phyloP scores from a whole-genome alignment of 352 stramenopile species.

The Globisporangium echinulatum region DNA sequence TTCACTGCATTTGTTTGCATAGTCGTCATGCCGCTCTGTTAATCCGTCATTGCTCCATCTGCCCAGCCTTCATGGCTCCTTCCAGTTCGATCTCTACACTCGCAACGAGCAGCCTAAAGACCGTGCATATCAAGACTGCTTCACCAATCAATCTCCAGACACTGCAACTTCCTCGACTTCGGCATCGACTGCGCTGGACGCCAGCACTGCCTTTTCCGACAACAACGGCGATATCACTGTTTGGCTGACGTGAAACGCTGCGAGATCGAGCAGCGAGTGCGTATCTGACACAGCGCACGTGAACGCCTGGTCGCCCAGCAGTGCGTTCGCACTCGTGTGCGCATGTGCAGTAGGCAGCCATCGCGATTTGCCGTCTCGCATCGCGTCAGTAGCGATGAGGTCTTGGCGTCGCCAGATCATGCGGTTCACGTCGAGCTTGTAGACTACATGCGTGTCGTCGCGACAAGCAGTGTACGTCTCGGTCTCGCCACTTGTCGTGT shows the following conservation, averaged over 20 bases:
- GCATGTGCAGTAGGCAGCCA: conserved; percentile 19
- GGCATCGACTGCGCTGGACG: too few relatives aligned
- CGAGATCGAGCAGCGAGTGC: conserved; percentile 26
- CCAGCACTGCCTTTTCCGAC: background rate
- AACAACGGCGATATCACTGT: background rate
- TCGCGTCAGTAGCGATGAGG: background rate
- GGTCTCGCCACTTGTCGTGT: conserved; percentile 30
- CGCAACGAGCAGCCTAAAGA: too few relatives aligned
- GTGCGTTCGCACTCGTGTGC: conserved; percentile 29
- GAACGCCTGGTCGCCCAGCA: conserved; percentile 15
- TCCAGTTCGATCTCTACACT: too few relatives aligned
- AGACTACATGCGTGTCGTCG: conserved; percentile 27
- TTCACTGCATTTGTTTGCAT: too few relatives aligned
- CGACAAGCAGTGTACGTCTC: conserved; percentile 25
- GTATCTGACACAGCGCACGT: conserved; percentile 15
- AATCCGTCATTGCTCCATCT: too few relatives aligned
- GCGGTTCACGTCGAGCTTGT: conserved; percentile 48
- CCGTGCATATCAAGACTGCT: too few relatives aligned
- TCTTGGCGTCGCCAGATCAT: conserved; percentile 66
- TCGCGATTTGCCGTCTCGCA: too few relatives aligned
- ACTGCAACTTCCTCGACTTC: too few relatives aligned
- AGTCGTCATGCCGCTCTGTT: too few relatives aligned
- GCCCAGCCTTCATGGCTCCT: too few relatives aligned
- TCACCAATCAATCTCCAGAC: too few relatives aligned
- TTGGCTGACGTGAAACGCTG: conserved; percentile 10